Percentiles rank a stretch among this genome's conserved stretches.
Evolutionary conservation across 805 yeast genomes (phyloP).

Genomic region (Tetrapisispora taiwanensis): DNA sequence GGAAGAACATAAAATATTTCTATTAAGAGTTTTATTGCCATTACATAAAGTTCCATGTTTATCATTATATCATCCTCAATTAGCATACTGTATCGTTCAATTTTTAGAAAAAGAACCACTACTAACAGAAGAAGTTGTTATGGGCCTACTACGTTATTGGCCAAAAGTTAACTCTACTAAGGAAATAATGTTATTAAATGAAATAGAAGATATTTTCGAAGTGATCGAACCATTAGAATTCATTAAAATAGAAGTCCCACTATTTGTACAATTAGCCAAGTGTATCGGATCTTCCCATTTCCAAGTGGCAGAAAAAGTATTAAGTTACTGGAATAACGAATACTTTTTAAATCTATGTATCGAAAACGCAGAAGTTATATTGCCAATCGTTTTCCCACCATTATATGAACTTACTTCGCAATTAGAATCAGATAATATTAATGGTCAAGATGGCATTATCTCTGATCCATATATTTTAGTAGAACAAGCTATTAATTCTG

Average conservation of each 20-base stretch:
- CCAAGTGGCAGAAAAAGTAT: constrained; percentile 92
- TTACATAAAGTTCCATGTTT: constrained; percentile 85
- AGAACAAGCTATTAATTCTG: constrained; percentile 34
- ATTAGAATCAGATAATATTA: constrained; percentile 21
- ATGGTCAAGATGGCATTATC: constrained; percentile 19
- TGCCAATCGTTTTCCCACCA: constrained; percentile 86
- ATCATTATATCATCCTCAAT: constrained; percentile 88
- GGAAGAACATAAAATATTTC: constrained; percentile 90
- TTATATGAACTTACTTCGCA: constrained; percentile 70
- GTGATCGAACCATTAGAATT: constrained; percentile 92
- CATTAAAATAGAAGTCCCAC: constrained; percentile 80
- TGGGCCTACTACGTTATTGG: constrained; percentile 91
- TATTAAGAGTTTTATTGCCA: constrained; percentile 79
- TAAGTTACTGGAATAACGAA: constrained; percentile 91
- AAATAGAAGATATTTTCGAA: constrained; percentile 92
- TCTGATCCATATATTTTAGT: constrained; percentile 30
- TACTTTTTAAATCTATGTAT: constrained; percentile 83
- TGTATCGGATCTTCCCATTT: constrained; percentile 93
- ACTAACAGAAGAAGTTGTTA: constrained; percentile 89
- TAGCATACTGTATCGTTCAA: constrained; percentile 94
- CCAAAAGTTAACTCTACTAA: constrained; percentile 92
- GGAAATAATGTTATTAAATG: constrained; percentile 91
- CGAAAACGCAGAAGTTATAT: constrained; percentile 82
- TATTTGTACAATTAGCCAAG: constrained; percentile 86
- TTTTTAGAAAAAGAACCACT: constrained; percentile 89